Base-by-base conservation (phyloP, 768 basidiomycete genomes). In the Paxillus involutus region DNA sequence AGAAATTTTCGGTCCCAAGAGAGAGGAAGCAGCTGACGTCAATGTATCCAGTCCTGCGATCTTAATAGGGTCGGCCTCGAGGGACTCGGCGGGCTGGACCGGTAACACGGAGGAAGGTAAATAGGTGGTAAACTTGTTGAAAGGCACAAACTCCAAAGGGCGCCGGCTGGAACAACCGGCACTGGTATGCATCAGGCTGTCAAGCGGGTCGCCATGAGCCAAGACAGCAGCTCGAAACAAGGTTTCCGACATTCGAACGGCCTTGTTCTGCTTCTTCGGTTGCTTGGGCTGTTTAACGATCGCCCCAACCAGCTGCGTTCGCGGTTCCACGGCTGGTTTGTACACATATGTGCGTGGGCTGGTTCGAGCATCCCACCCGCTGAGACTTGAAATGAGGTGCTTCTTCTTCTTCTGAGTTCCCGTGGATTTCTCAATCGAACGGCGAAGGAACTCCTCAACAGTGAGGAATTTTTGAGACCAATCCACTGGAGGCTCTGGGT, bases 171-270 rank as follows among this genome's bases (percentile, higher is more conserved):
- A 47, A 16, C 57, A 53, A 51, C 56, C 10, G n/a, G 58, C 49
- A 3, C 52, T 50, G 19, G 30, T 43, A 19, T 59, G 56, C 36
- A 44, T 29, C 52, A 65, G 44, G 14, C 47, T 53, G 30, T 64
- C 53, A 24, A 57, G 39, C 14, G 67, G 65, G 52, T 70, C 60
- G 10, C 58, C 70, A 33, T 52, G 57, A 3, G 70, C 52, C 12
- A 70, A 55, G 19, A 70, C 55, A n/a, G 61, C 53, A 11, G 69
- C 68, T n/a, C 68, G 62, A 46, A 58, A 55, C 49, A 70, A 48
- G n/a, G 50, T 41, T 40, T 54, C 51, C 36, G 60, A 52, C 2
- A 61, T 40, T 33, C 55, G 42, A 12, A 52, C 53, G 12, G 42
- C 10, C 21, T 49, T 53, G 29, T 47, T 49, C 19, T 51, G 26